Evolutionary conservation across 2,329 filamentous ascomycete species (phyloP).

Genomic region (Drechslerella dactyloides): DNA sequence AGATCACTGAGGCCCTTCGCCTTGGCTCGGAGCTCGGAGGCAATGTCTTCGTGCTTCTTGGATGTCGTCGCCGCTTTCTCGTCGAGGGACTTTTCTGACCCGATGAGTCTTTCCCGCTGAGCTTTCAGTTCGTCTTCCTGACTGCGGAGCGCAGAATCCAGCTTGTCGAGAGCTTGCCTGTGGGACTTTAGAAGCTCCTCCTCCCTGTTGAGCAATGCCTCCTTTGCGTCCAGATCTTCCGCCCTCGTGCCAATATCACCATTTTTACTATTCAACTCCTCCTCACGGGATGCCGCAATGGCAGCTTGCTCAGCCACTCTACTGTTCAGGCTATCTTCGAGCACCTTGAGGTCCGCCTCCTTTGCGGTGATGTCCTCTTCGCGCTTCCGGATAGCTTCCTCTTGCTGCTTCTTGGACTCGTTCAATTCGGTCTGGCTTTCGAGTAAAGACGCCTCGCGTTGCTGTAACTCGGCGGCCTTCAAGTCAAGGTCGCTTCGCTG

Average conservation of each 20-base stretch:
- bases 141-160: constrained; percentile 7
- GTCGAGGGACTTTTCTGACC: constrained; percentile 16
- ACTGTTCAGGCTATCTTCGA: constrained; percentile 15
- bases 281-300: neutral
- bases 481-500: constrained; percentile 16
- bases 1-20: constrained; percentile 27
- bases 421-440: constrained; percentile 21
- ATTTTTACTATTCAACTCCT: constrained; percentile 17
- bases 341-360: constrained; percentile 9
- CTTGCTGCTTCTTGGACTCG: constrained; percentile 9
- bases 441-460: constrained; percentile 9
- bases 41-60: constrained; percentile 16
- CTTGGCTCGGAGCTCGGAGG: constrained; percentile 13
- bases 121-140: constrained; percentile 12
- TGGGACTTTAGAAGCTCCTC: constrained; percentile 14
- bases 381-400: constrained; percentile 7
- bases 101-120: neutral
- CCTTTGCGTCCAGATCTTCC: constrained; percentile 13
- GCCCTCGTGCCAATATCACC: neutral
- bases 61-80: constrained; percentile 15
- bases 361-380: constrained; percentile 22
- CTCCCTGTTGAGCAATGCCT: neutral
- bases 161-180: constrained; percentile 3
- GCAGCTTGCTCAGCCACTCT: constrained; percentile 2
- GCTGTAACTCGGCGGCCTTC: constrained; percentile 10